Conservation (phyloP, 257 asterid genomes). For the Gardenia jasminoides region DNA sequence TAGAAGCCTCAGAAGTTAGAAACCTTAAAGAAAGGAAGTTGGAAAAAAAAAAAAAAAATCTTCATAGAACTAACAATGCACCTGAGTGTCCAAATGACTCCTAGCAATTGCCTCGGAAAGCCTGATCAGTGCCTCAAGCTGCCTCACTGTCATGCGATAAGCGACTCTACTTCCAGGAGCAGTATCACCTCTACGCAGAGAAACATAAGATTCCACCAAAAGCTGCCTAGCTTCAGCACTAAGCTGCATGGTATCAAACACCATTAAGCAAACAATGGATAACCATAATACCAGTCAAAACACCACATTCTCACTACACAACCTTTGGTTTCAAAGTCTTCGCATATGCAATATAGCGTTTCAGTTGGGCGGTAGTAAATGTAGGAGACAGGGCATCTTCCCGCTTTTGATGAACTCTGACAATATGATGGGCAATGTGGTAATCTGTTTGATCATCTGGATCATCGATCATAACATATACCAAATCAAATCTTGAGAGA, state of each 20-base stretch:
- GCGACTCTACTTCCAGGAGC: conserved; percentile 98
- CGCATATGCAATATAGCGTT: conserved; percentile 85
- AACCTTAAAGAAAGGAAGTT: not conserved
- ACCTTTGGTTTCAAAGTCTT: conserved; percentile 95
- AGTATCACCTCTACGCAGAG: conserved; percentile 85
- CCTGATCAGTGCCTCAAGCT: conserved; percentile 89
- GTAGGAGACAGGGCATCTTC: conserved; percentile 86
- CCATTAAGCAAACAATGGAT: conserved; percentile 18
- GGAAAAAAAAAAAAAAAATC: not conserved
- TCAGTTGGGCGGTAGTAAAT: conserved; percentile 75
- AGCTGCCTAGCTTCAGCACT: conserved; percentile 70
- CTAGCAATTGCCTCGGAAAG: conserved; percentile 98
- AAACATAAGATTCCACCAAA: conserved; percentile 85
- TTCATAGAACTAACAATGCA: conserved; percentile 19
- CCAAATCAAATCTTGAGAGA: conserved; percentile 97
- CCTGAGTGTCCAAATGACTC: conserved; percentile 76
- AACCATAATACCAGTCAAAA: not conserved
- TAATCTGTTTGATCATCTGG: conserved; percentile 94
- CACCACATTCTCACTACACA: not conserved
- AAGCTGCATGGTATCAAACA: conserved; percentile 48
- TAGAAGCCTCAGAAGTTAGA: not conserved
- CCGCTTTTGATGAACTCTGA: conserved; percentile 82
- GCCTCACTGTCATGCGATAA: conserved; percentile 98
- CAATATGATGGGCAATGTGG: conserved; percentile 93
- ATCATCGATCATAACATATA: conserved; percentile 97